phyloP scores from a whole-genome alignment of 139 green algal genomes.

The Chlamydomonas sp. region DNA sequence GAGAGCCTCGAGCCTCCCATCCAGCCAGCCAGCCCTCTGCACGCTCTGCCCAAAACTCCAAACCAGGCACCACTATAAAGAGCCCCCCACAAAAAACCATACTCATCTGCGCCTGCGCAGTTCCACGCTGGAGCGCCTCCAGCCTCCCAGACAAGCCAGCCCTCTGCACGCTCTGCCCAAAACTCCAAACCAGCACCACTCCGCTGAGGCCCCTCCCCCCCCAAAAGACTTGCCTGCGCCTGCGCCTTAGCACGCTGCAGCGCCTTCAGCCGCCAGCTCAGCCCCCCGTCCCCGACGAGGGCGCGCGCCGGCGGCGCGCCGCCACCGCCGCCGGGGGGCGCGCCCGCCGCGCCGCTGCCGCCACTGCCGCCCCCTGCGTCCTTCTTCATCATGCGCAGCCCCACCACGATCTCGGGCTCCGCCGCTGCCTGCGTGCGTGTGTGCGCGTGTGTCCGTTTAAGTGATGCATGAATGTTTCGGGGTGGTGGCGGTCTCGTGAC shows the following conservation, averaged over 20 bases:
- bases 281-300: slow-evolving; percentile 75
- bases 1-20: too few relatives aligned
- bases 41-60: too few relatives aligned
- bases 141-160: too few relatives aligned
- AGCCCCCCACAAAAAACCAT: too few relatives aligned
- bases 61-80: too few relatives aligned
- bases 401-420: slow-evolving; percentile 21
- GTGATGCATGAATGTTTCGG: too few relatives aligned
- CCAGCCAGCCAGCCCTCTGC: too few relatives aligned
- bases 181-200: neutral
- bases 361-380: slow-evolving; percentile 6
- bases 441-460: too few relatives aligned
- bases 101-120: too few relatives aligned
- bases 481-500: too few relatives aligned
- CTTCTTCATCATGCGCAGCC: slow-evolving; percentile 34
- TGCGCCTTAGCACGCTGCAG: slow-evolving; percentile 74
- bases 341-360: neutral
- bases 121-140: too few relatives aligned
- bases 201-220: neutral
- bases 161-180: too few relatives aligned
- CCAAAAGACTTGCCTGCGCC: slow-evolving; percentile 28
- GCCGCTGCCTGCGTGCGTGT: neutral
- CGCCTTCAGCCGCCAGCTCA: slow-evolving; percentile 87
- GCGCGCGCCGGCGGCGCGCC: neutral
- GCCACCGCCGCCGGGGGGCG: neutral